Percentiles rank a stretch among this genome's conserved stretches.
These are phyloP conservation scores for Cydonia oblonga DNA, from an alignment of 331 rosid genomes.

Conservation along the genomic window DNA sequence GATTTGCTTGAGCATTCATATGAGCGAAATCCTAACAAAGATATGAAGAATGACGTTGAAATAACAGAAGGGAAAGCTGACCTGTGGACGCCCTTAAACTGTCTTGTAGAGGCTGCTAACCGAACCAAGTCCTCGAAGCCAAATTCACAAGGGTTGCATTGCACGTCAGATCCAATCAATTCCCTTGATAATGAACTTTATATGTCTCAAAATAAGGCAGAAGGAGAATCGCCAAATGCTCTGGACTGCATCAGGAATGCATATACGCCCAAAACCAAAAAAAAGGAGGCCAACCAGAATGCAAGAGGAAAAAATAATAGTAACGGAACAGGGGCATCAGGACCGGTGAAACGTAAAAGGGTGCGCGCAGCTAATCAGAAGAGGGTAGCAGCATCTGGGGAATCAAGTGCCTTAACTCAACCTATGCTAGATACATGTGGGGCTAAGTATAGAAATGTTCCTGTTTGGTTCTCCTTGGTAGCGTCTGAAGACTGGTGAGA, in stretches of 20 bases:
- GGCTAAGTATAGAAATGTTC: constrained; percentile 35
- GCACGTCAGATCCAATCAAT: constrained; percentile 44
- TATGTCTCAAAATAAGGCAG: constrained; percentile 35
- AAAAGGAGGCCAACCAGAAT: constrained; percentile 49
- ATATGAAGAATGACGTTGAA: constrained; percentile 29
- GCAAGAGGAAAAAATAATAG: constrained; percentile 45
- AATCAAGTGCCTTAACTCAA: constrained; percentile 47
- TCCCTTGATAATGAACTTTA: constrained; percentile 32
- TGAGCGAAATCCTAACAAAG: constrained; percentile 33
- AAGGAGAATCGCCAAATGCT: constrained; percentile 34
- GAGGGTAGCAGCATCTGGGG: constrained; percentile 35
- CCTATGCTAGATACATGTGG: constrained; percentile 46
- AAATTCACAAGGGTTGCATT: constrained; percentile 42
- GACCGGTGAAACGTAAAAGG: constrained; percentile 57
- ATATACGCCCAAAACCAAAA: constrained; percentile 44
- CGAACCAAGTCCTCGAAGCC: constrained; percentile 79
- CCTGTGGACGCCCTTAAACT: constrained; percentile 95
- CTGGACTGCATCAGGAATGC: constrained; percentile 14
- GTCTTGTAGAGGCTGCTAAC: constrained; percentile 96
- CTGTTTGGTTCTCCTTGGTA: constrained; percentile 91
- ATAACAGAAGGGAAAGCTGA: constrained; percentile 69
- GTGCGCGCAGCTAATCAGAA: constrained; percentile 52
- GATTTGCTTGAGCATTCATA: constrained; percentile 55
- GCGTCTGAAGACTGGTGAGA: constrained; percentile 82
- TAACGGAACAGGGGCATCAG: constrained; percentile 35